Evolutionary conservation across 345 rosid species (phyloP).

Genomic region (Salix suchowensis): DNA sequence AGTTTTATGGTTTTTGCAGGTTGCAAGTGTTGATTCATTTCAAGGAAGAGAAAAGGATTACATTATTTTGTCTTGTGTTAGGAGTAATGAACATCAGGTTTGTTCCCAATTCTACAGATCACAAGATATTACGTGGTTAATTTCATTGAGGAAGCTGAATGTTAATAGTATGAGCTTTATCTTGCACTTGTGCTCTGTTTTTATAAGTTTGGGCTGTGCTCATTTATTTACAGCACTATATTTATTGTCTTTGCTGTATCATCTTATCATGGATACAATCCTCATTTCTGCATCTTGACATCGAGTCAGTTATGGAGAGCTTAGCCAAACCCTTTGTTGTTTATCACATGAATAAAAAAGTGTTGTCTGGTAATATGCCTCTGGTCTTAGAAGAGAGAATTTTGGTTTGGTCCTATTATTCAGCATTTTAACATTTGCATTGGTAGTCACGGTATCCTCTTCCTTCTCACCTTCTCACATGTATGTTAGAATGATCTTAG

Average conservation of each 20-base stretch:
- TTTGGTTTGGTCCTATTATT: neutral
- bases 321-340: neutral
- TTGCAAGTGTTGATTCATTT: slow-evolving; percentile 98
- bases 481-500: neutral
- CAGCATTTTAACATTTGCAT: neutral
- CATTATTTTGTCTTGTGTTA: slow-evolving; percentile 94
- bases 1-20: slow-evolving; percentile 36
- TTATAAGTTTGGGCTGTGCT: neutral
- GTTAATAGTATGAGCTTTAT: neutral
- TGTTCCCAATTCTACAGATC: slow-evolving; percentile 7
- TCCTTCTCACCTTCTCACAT: neutral
- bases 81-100: slow-evolving; percentile 99
- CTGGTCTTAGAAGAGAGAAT: neutral
- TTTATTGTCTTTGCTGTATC: neutral
- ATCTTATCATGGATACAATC: neutral
- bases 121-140: neutral
- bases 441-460: neutral
- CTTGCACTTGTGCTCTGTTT: neutral
- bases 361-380: neutral
- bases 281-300: neutral
- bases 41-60: slow-evolving; percentile 99
- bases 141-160: neutral
- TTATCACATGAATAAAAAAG: neutral
- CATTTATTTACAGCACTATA: neutral
- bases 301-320: neutral